Evolutionary conservation across 2,329 filamentous ascomycete genomes (phyloP).

Genomic region (Harringtonia lauricola): DNA sequence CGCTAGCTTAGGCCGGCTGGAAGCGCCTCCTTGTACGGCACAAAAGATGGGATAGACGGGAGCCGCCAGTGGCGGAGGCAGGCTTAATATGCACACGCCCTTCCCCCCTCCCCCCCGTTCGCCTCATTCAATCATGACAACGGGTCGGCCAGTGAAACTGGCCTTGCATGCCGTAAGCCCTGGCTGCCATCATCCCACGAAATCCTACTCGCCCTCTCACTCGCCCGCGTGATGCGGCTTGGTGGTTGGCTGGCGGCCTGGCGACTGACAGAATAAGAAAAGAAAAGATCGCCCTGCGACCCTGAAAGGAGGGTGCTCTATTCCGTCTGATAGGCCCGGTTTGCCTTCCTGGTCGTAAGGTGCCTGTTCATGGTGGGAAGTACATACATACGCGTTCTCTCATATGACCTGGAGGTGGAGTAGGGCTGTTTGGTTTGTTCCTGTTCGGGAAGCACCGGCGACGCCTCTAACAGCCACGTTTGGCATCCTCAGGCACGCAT

Average conservation of each 20-base stretch:
- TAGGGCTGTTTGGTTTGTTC: neutral
- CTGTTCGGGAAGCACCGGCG: neutral
- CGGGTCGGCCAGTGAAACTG: neutral
- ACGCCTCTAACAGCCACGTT: too few species aligned
- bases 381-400: conserved; percentile 8
- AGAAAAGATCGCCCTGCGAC: neutral
- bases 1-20: too few species aligned
- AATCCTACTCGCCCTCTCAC: neutral
- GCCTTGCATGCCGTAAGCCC: neutral
- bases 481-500: neutral
- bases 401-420: conserved; percentile 8
- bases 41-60: too few species aligned
- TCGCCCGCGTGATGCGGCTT: neutral
- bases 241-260: neutral
- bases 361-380: conserved; percentile 3
- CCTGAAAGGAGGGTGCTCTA: neutral
- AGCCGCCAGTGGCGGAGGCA: too few species aligned
- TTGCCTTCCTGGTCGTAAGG: neutral
- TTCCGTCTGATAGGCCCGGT: conserved; percentile 1
- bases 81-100: too few species aligned
- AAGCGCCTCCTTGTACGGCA: too few species aligned
- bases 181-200: neutral
- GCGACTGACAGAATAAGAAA: neutral
- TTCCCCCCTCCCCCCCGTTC: too few species aligned
- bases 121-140: neutral